Base-by-base conservation (phyloP, 352 stramenopile species). In the Phytophthora megakarya region DNA sequence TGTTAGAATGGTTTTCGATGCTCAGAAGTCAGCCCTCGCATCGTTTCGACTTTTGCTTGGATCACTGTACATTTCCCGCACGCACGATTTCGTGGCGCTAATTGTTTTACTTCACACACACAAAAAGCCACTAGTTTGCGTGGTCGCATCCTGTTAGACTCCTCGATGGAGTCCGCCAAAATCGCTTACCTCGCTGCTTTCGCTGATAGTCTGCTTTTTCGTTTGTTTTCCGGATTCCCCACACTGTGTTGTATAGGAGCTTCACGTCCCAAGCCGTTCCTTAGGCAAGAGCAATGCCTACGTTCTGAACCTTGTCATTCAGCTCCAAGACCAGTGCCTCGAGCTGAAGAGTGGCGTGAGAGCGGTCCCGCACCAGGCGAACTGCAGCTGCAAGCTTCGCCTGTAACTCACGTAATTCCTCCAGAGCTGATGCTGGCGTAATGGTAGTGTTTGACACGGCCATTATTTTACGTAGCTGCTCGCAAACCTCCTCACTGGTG, bases 271-370 rank as follows among this genome's bases (percentile, higher is more conserved):
- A 15, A 8, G n/a, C 57, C 28, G n/a, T 64, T 43, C 13, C 28
- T 53, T 70, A 91, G 37, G 76, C 80, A 61, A 89, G 59, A 38
- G 71, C 80, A 25, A 88, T 61, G 23, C 76, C 75, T 42, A 89
- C 76, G 21, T 73, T 87, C 26, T 86, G 72, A 18, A 92, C 79
- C 55, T 92, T 92, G 55, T 92, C 83, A 11, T 80, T 86, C 22
- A 92, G 65, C 52, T 92, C 83, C 1, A 75, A 75, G 19, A 92
- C 71, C 16, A 92, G 59, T 25, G 71, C 67, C 44, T 92, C 83
- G 18, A 92, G 67, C 37, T 86, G 77, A 37, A 87, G 60, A 15
- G 77, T 75, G 43, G 76, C 65, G 45, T 92, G 77, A 6, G 83
- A 88, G 18, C 80, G 80, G 44, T 89, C 81, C 30, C 80, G 75